Conservation (phyloP, 2,329 filamentous ascomycete genomes). For the Penicillium sp. region DNA sequence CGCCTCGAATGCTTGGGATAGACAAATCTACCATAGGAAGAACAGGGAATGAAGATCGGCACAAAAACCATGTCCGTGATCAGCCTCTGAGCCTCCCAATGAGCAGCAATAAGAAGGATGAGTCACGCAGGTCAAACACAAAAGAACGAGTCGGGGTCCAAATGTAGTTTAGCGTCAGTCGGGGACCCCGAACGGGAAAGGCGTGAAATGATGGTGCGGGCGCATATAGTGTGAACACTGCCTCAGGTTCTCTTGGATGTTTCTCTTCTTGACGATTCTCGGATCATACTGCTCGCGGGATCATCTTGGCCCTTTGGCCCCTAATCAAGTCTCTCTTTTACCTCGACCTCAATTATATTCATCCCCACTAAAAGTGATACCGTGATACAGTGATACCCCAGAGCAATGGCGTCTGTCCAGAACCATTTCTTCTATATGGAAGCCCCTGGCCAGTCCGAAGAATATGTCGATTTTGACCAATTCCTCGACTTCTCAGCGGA, state of each 20-base stretch:
- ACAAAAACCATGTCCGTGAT: not conserved
- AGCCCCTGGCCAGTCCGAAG: conserved; percentile 19
- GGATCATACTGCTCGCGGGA: not conserved
- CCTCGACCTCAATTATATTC: not conserved
- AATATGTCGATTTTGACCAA: conserved; percentile 35
- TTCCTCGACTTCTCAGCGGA: conserved; percentile 31
- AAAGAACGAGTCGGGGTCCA: conserved; percentile 22
- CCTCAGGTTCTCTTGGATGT: conserved; percentile 23
- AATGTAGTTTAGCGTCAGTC: conserved; percentile 26
- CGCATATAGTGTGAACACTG: conserved; percentile 8
- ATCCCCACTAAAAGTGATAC: not conserved
- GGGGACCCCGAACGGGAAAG: conserved; percentile 28
- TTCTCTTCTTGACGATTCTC: conserved; percentile 9
- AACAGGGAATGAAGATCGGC: not conserved
- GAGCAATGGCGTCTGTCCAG: conserved; percentile 25
- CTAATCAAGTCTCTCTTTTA: not conserved
- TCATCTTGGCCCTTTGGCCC: conserved; percentile 1
- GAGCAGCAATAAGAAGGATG: not conserved
- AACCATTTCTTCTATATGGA: conserved; percentile 28
- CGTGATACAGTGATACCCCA: not conserved
- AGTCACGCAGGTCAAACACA: conserved; percentile 4
- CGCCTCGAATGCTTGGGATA: not conserved
- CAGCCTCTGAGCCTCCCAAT: not conserved
- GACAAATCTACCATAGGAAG: too few relatives aligned
- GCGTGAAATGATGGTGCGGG: conserved; percentile 3